These are phyloP conservation scores for Senna siamea DNA, from an alignment of 306 rosid species.

Conservation along the genomic window DNA sequence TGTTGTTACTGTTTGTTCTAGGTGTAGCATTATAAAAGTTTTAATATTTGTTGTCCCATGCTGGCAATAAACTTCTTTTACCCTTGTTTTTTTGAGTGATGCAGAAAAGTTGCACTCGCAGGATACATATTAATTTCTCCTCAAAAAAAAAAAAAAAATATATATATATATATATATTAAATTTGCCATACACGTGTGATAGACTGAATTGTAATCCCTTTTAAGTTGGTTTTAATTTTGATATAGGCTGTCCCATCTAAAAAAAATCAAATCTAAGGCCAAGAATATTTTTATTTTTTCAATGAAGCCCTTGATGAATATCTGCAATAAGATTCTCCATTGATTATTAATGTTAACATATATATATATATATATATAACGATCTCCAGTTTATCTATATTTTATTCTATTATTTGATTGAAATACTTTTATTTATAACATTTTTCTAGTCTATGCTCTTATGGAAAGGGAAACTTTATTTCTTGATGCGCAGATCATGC, in stretches of 20 bases:
- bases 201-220: not conserved
- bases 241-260: slow-evolving; percentile 25
- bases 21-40: slow-evolving; percentile 8
- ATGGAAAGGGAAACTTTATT: slow-evolving; percentile 3
- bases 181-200: not conserved
- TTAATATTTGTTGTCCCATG: not conserved
- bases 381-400: not conserved
- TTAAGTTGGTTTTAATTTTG: not conserved
- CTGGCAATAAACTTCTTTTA: slow-evolving; percentile 6
- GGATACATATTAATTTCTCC: slow-evolving; percentile 22
- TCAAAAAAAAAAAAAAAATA: no score
- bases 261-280: not conserved
- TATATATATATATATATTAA: not conserved
- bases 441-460: slow-evolving; percentile 17
- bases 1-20: slow-evolving; percentile 17
- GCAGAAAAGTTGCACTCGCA: not conserved
- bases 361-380: not conserved
- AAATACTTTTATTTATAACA: not conserved
- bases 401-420: not conserved
- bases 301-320: not conserved
- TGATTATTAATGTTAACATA: slow-evolving; percentile 1
- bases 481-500: slow-evolving; percentile 46
- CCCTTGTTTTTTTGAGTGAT: not conserved
- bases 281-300: not conserved
- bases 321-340: slow-evolving; percentile 5